Evolutionary conservation across 495 filamentous ascomycete genomes (phyloP).

Genomic region (Podospora sp.): DNA sequence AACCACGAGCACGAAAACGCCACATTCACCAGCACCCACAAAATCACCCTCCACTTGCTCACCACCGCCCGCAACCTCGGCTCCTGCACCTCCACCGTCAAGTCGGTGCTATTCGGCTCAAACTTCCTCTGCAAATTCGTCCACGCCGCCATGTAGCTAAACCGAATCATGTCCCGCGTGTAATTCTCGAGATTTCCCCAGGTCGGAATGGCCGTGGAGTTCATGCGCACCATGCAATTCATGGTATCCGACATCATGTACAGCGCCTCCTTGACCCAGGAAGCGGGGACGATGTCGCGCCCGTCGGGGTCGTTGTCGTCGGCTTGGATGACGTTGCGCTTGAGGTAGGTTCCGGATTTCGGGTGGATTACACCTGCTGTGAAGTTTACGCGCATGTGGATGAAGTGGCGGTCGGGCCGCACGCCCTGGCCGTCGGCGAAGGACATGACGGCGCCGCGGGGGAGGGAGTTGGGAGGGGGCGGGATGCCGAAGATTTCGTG

Average conservation of each 20-base stretch:
- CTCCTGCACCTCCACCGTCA: conserved; percentile 1
- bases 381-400: conserved; percentile 5
- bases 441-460: not conserved
- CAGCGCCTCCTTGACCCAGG: conserved; percentile 1
- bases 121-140: not conserved
- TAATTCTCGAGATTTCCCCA: not conserved
- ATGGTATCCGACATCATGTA: conserved; percentile 5
- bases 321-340: not conserved
- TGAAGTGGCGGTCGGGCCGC: not conserved
- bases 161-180: not conserved
- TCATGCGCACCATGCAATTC: not conserved
- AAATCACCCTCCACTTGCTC: not conserved
- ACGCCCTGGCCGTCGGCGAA: not conserved
- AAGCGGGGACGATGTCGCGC: not conserved
- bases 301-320: not conserved
- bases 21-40: conserved; percentile 2
- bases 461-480: not conserved
- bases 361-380: conserved; percentile 3
- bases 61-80: conserved; percentile 8
- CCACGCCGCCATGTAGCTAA: conserved; percentile 7
- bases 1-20: not conserved
- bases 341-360: not conserved
- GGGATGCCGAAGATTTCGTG: conserved; percentile 1
- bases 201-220: not conserved
- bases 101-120: conserved; percentile 11